A percentile compares a stretch with the other conserved stretches of the same genome.
These are phyloP conservation scores for Globisporangium rhizosaccharum DNA, from an alignment of 352 stramenopile species.

Conservation along the genomic window DNA sequence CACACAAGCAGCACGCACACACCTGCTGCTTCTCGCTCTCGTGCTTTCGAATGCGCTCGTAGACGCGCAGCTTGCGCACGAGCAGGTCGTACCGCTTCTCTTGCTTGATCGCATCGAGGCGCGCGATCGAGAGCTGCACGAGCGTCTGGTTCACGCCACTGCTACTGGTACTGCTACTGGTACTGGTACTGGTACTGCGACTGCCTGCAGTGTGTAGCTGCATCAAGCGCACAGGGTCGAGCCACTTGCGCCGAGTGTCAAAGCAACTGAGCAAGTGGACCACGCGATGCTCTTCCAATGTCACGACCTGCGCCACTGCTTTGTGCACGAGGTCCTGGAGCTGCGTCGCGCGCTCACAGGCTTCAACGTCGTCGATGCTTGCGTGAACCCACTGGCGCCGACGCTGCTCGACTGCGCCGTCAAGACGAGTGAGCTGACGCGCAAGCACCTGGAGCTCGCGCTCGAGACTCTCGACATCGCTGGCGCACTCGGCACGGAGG, in stretches of 20 bases:
- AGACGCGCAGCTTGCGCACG: constrained; percentile 17
- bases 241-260: constrained; percentile 21
- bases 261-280: constrained; percentile 21
- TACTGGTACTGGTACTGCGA: neutral
- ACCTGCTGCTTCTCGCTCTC: constrained; percentile 27
- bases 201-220: neutral
- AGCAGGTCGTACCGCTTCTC: constrained; percentile 21
- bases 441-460: constrained; percentile 16
- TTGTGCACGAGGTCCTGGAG: constrained; percentile 23
- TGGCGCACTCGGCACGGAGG: constrained; percentile 16
- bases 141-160: constrained; percentile 21
- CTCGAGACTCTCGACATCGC: constrained; percentile 21
- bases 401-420: constrained; percentile 8
- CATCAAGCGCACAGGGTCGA: constrained; percentile 10
- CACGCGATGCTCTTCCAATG: constrained; percentile 20
- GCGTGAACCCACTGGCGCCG: constrained; percentile 21
- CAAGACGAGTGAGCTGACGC: constrained; percentile 5
- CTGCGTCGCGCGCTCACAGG: constrained; percentile 16
- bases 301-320: constrained; percentile 15
- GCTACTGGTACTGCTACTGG: neutral
- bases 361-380: constrained; percentile 21
- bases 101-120: constrained; percentile 36
- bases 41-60: constrained; percentile 24
- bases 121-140: constrained; percentile 31
- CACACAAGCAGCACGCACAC: neutral